Evolutionary conservation across 306 rosid genomes (phyloP).

Genomic region (Pueraria montana): DNA sequence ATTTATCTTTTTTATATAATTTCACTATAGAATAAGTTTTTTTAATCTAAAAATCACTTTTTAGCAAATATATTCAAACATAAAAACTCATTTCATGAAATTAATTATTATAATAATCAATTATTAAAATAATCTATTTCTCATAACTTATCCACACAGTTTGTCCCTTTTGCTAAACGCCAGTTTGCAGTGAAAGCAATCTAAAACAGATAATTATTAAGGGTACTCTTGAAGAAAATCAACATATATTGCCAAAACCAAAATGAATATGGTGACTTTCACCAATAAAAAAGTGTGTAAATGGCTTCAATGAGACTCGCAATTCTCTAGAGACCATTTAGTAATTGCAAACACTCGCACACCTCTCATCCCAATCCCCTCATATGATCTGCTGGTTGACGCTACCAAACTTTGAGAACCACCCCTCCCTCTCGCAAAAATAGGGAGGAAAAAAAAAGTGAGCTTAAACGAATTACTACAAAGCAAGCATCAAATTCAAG

Average conservation of each 20-base stretch:
- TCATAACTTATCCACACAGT: not conserved
- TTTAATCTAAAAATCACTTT: not conserved
- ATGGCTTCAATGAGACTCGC: not conserved
- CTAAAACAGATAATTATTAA: not conserved
- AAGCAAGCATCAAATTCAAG: conserved; percentile 16
- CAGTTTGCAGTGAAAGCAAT: not conserved
- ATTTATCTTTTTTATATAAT: not conserved
- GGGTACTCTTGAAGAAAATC: not conserved
- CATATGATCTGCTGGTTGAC: not conserved
- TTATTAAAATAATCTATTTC: not conserved
- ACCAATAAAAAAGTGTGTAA: not conserved
- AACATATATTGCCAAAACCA: not conserved
- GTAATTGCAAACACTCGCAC: not conserved
- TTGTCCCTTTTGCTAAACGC: not conserved
- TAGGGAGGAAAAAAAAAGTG: not conserved
- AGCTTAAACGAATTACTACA: not conserved
- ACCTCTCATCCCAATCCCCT: not conserved
- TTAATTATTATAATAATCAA: not conserved
- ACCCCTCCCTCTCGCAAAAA: not conserved
- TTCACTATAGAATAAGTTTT: not conserved
- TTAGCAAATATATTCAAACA: not conserved
- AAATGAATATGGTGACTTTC: not conserved
- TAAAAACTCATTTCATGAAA: not conserved
- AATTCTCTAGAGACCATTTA: not conserved
- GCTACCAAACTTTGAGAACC: conserved; percentile 12